Evolutionary conservation across 495 filamentous ascomycete genomes (phyloP), one percentile per base, ranked within the genome.

Genomic region (Astrocystis sublimbata): DNA sequence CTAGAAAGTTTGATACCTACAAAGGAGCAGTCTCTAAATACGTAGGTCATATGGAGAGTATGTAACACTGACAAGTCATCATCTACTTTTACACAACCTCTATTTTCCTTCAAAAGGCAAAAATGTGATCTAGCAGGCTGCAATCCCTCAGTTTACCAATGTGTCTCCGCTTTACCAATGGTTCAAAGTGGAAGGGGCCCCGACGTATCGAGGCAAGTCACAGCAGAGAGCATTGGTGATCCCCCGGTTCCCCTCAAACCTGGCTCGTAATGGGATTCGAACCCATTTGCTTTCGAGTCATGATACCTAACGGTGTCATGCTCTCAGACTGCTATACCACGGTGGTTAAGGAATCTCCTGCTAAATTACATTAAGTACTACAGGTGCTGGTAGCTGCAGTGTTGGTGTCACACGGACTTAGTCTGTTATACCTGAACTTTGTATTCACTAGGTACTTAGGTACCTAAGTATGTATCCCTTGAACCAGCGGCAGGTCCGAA

Each of bases 301-400:
- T 33, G 19, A 26, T 54, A 42, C 52, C 21, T 42, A 8, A 0
- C 4, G 15, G 46, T 49, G 30, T 49, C 24, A 49, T 17, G 26
- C 52, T 56, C 52, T 28, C 17, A 56, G 52, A 42, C 52, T 38
- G 42, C 36, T 56, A 56, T 35, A 56, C 52, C 52, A 56, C 21
- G 36, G 41, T 56, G 52, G 52, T 56, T 42, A 24, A 42, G 19
- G 19, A n/a, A 19, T 28, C 19, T 17, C 10, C 9, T 6, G 2
- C 9, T 56, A 30, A 15, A n/a, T 56, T 28, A 24, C 6, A 30
- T 56, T 56, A 56, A 41, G 6, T 56, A 56, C 51, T 17, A 6
- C 21, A 7, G 23, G 23, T 9, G 15, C 13, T 6, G 10, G 19
- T 49, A n/a, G 1, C 4, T 35, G 30, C 3, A n/a, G n/a, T n/a